Base-by-base conservation (phyloP, 2,329 filamentous ascomycete genomes). In the Chrysosporium keratinophilum region DNA sequence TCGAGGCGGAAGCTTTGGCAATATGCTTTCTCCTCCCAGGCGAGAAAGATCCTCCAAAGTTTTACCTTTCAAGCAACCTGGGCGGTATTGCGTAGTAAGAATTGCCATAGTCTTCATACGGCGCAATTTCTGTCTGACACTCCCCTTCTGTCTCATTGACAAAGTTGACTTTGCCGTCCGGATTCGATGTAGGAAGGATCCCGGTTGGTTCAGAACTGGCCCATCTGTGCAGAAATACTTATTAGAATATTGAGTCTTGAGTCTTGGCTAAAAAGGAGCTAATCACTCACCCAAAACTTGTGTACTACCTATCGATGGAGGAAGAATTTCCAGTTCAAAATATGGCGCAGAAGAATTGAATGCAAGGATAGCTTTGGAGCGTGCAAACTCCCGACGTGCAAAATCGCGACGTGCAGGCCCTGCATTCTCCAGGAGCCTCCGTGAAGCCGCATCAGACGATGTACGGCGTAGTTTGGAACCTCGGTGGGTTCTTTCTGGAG, bases 11-110 rank as follows among this genome's bases (percentile, higher is more conserved):
- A 72, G 61, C 5, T 60, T 62, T 33, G 50, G 39, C 17, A 75
- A 58, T 53, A 67, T 64, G 54, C 68, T 68, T 53, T 71, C 62
- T 5, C 73, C 73, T 46, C 73, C 72, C 20, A 75, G 63, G 11
- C 69, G 69, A 44, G 69, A 64, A 17, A 75, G 61, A n/a, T 63
- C 66, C 49, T 74, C 71, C 14, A 75, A 42, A 11, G 63, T 59
- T 45, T 60, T 69, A n/a, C 67, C 69, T 44, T 58, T 64, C 50
- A 74, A 56, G 10, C 66, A 65, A 41, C 63, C 63, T 60, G 70
- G 66, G 5, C 61, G 60, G 44, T 58, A 56, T 20, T 62, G 64
- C 53, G 54, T 57, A 5, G 62, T 52, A 7, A 72, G 54, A 41
- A 61, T 65, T 5, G 65, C 65, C 50, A 73, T 65, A 14, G 70